Base-by-base conservation (phyloP, 331 rosid genomes). In the Malus hybrid region DNA sequence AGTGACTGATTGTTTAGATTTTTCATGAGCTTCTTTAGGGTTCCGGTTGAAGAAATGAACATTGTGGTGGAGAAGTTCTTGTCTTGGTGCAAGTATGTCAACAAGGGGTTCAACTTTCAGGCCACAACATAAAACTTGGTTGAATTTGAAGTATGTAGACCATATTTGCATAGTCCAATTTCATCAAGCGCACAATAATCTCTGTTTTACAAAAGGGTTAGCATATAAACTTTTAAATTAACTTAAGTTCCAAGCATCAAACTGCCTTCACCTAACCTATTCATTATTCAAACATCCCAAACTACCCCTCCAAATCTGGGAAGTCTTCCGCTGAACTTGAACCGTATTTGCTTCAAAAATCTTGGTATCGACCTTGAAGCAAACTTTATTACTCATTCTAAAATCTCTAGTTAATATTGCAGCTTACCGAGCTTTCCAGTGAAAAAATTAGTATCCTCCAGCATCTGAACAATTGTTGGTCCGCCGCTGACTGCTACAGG, bases 401-500 rank as follows among this genome's bases (percentile, higher is more conserved):
- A 18, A 62, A 29, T 55, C n/a, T 65, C 33, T 18, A 42, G 2
- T 52, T 36, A 61, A 19, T 32, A 64, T 64, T 39, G n/a, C 73
- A 28, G 14, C 22, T 57, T 31, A 6, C 12, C 50, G 1, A 52
- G 59, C 10, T 34, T 2, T 4, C 22, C 20, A 55, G 22, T 55
- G 65, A 67, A 67, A 42, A 42, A n/a, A 71, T 34, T 34, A 57
- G 76, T 57, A 56, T 22, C 76, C 14, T 28, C 67, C 67, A 62
- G 67, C 36, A 36, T 6, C 67, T 6, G 67, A 27, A 62, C 66
- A 62, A 62, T 28, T 12, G 7, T 27, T 12, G 65, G 65, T 61
- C 32, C 19, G 6, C 2, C 14, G 11, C n/a, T 62, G 67, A 62
- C 36, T 28, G n/a, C 22, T 34, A 57, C 5, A 57, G 52, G 36